Percentiles rank a stretch among this genome's conserved stretches.
Conservation (phyloP, 2,329 filamentous ascomycete species). For the Pyricularia pennisetigena region DNA sequence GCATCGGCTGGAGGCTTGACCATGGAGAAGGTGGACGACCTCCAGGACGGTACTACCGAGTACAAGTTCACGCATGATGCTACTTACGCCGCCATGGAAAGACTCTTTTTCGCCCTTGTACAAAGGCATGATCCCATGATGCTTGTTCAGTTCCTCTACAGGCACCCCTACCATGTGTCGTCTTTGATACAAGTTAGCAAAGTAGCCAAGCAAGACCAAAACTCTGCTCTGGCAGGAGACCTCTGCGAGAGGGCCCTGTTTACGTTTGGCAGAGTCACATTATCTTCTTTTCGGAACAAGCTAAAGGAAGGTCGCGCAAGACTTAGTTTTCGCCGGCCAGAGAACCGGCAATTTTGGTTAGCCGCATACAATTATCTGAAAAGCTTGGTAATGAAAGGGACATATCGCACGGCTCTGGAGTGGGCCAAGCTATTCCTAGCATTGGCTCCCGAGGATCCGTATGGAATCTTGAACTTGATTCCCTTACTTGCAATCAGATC, state of each 20-base stretch:
- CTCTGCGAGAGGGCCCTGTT: conserved; percentile 87
- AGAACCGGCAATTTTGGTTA: conserved; percentile 90
- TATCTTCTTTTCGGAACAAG: conserved; percentile 70
- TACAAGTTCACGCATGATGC: conserved; percentile 71
- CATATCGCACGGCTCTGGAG: conserved; percentile 84
- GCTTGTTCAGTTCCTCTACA: conserved; percentile 65
- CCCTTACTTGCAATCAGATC: conserved; percentile 80
- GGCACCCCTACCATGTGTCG: conserved; percentile 78
- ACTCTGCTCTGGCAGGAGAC: conserved; percentile 77
- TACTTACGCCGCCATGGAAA: conserved; percentile 65
- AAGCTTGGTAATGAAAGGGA: conserved; percentile 81
- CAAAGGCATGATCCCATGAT: conserved; percentile 74
- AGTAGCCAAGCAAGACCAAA: conserved; percentile 84
- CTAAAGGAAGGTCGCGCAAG: conserved; percentile 70
- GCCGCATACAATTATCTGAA: conserved; percentile 82
- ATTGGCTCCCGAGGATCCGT: conserved; percentile 70
- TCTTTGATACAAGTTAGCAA: conserved; percentile 89
- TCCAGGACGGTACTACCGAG: conserved; percentile 43
- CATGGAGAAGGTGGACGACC: conserved; percentile 53
- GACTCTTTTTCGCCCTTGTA: conserved; percentile 69
- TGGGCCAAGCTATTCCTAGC: conserved; percentile 82
- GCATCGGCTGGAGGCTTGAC: conserved; percentile 71
- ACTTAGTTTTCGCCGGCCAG: conserved; percentile 69
- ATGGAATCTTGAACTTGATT: conserved; percentile 69
- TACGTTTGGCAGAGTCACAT: conserved; percentile 79